These are phyloP conservation scores for Coprinopsis strossmayeri DNA, from an alignment of 768 basidiomycete species.

Conservation along the genomic window DNA sequence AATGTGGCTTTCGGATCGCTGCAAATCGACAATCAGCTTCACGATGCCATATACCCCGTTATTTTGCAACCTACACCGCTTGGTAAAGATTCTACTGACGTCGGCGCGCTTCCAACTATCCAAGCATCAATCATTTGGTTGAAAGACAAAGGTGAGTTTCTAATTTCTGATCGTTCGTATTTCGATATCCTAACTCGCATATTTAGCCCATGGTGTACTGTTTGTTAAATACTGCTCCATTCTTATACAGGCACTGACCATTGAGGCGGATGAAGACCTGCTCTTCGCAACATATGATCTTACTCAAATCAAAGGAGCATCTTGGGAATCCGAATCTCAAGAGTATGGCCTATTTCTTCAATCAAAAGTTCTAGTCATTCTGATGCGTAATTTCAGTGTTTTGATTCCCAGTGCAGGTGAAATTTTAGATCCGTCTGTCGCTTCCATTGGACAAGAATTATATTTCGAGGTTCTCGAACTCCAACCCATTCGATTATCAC, in stretches of 20 bases:
- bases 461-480: constrained; percentile 96
- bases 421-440: constrained; percentile 64
- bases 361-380: too few species aligned
- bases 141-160: constrained; percentile 80
- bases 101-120: constrained; percentile 81
- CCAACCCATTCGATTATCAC: constrained; percentile 85
- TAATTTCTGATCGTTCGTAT: neutral
- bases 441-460: constrained; percentile 66
- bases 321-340: constrained; percentile 73
- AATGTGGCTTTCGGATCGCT: constrained; percentile 79
- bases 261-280: constrained; percentile 97
- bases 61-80: constrained; percentile 92
- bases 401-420: constrained; percentile 65
- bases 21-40: constrained; percentile 96
- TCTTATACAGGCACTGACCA: constrained; percentile 86
- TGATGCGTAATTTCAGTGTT: constrained; percentile 41
- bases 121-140: constrained; percentile 85
- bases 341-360: too few species aligned
- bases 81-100: constrained; percentile 63
- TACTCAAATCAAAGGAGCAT: constrained; percentile 82
- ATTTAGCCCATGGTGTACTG: constrained; percentile 89
- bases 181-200: neutral
- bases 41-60: constrained; percentile 92
- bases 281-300: constrained; percentile 89
- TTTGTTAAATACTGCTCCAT: constrained; percentile 97